Evolutionary conservation across 306 rosid species (phyloP), one percentile per base, ranked within the genome.

Genomic region (Quercus dentata): DNA sequence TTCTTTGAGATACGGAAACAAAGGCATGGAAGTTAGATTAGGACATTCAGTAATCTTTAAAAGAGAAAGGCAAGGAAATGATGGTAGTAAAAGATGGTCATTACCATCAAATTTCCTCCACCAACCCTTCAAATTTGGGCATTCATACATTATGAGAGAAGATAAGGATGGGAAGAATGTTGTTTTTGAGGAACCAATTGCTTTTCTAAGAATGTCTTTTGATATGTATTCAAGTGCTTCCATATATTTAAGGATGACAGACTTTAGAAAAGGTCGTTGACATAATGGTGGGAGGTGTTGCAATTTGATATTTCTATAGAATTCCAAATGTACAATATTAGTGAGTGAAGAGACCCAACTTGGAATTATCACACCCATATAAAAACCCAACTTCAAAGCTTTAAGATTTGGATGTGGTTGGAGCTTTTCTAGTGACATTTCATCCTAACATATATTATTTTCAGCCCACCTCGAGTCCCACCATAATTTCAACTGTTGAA

Each of bases 61-160:
- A 9, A 2, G 0, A 71, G 84, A 41, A 78, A 72, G 30, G 7
- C 58, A 75, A 76, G 70, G 21, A 56, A 71, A 5, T 14, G 68
- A 64, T 19, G 62, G 13, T 4, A 25, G 30, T 10, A 25, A 14
- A 18, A 6, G 33, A 4, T 61, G 12, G 0, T 12, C 58, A 56
- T 27, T 69, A 64, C 58, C 19, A 19, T 58, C 15, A 14, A 0
- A 30, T 0, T 1, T 27, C 62, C 56, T 5, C 83, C 83, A 81
- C 86, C 86, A 85, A 35, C 76, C 51, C 8, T 5, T 4, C 1
- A 85, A 78, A 0, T 41, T 27, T 2, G 76, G 70, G 25, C 85
- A 85, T 13, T 25, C n/a, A 0, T 0, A 0, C 9, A 85, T 49
- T 10, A 1, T 0, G 2, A 82, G 79, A 17, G 64, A 54, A 78